phyloP scores from a whole-genome alignment of 495 filamentous ascomycete species.

The Hyaloscypha hepaticicola region DNA sequence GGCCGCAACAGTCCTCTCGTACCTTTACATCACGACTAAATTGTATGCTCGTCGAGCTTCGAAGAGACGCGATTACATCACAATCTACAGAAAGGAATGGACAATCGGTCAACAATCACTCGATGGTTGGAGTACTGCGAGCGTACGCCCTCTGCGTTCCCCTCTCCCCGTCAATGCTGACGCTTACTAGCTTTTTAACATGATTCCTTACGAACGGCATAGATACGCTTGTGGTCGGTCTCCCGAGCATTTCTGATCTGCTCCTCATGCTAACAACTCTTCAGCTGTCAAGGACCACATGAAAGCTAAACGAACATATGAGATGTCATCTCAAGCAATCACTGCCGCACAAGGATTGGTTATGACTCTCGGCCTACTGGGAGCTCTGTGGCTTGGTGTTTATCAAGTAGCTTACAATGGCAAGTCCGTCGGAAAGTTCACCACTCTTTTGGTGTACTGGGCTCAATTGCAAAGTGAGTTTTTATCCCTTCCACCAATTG shows the following conservation, averaged over 20 bases:
- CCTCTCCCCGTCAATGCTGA: slow-evolving; percentile 10
- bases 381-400: slow-evolving; percentile 64
- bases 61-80: slow-evolving; percentile 39
- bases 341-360: slow-evolving; percentile 50
- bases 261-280: slow-evolving; percentile 10
- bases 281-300: slow-evolving; percentile 32
- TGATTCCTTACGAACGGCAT: slow-evolving; percentile 60
- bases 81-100: slow-evolving; percentile 30
- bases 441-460: slow-evolving; percentile 73
- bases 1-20: slow-evolving; percentile 58
- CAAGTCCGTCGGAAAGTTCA: slow-evolving; percentile 66
- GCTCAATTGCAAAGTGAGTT: slow-evolving; percentile 45
- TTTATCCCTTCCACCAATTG: not conserved
- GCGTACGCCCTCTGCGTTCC: slow-evolving; percentile 21
- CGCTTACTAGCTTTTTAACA: slow-evolving; percentile 51
- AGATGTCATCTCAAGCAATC: slow-evolving; percentile 28
- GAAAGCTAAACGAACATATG: slow-evolving; percentile 23
- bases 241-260: not conserved
- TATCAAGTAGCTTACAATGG: slow-evolving; percentile 58
- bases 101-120: slow-evolving; percentile 28
- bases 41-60: slow-evolving; percentile 45
- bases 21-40: slow-evolving; percentile 59
- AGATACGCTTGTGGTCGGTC: slow-evolving; percentile 51
- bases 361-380: slow-evolving; percentile 60
- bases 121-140: slow-evolving; percentile 31